Base-by-base conservation (phyloP, 2,329 filamentous ascomycete genomes). In the Aureobasidium sp. region DNA sequence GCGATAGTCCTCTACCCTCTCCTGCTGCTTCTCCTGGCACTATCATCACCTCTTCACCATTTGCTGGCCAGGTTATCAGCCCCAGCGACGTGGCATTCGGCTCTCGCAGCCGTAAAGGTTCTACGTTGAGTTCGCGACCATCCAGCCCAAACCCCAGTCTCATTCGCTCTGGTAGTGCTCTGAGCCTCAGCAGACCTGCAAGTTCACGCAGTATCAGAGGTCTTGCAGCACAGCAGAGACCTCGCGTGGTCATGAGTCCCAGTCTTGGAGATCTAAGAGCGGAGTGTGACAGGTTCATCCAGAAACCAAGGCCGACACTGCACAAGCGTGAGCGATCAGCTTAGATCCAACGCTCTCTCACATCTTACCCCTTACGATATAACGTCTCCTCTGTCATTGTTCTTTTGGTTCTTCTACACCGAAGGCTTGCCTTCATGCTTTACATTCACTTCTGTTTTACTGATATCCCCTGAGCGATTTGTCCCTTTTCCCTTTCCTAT, bases 1-100 rank as follows among this genome's bases (percentile, higher is more conserved):
- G 85, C 6, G 86, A 89, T 68, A 88, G 84, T 42, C 86, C 86
- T 0, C 80, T 78, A 1, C 86, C 87, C 8, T 84, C 87, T 1
- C 67, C 87, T 0, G 74, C 82, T 6, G 79, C 81, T 1, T 88
- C 86, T 0, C 84, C 86, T 0, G 86, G 87, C 0, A 92, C 88
- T 0, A 79, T 86, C 17, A 86, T 92, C 51, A 77, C 84, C 11
- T 88, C 87, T 0, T 85, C 87, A 2, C 87, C 87, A 0, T 81
- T 85, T 42, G 85, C 84, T 3, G 87, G 84, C 4, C 82, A 85
- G 65, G 74, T 87, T 19, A 82, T 90, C 17, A 54, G 40, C 42
- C 53, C 53, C 7, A 40, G 27, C n/a, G 60, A 57, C 11, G 25
- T 46, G 19, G 38, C 60, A 4, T 51, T 61, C 23, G 42, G 47